Evolutionary conservation across 495 filamentous ascomycete species (phyloP).

Genomic region (Penicillium soppii): DNA sequence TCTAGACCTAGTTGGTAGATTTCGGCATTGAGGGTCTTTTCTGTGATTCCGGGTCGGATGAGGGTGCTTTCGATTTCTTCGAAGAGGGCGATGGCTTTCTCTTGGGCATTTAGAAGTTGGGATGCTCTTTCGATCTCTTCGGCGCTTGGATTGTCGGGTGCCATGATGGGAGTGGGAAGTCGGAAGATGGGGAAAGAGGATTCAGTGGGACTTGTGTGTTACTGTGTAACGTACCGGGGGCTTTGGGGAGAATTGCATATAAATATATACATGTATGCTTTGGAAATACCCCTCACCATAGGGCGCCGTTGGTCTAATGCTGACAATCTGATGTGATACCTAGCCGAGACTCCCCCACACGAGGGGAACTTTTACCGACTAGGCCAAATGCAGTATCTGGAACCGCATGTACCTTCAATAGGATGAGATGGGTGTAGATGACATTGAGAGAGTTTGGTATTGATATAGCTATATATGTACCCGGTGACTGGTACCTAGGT

Average conservation of each 20-base stretch:
- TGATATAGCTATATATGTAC: not conserved
- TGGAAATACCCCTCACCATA: not conserved
- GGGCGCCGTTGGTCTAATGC: not conserved
- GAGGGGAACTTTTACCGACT: not conserved
- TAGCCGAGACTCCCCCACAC: constrained; percentile 1
- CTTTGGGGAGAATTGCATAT: too few species aligned
- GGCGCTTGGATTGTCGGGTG: not conserved
- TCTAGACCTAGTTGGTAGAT: constrained; percentile 46
- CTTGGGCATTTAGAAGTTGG: constrained; percentile 41
- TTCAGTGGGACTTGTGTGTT: not conserved
- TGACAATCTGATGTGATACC: not conserved
- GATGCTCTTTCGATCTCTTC: constrained; percentile 33
- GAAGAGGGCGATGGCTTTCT: constrained; percentile 45
- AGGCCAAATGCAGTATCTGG: not conserved
- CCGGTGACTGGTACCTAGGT: too few species aligned
- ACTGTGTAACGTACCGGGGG: too few species aligned
- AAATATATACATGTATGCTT: not conserved
- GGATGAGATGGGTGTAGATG: not conserved
- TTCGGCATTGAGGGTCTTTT: constrained; percentile 47
- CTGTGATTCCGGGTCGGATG: constrained; percentile 44
- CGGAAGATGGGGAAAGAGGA: not conserved
- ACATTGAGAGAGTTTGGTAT: not conserved
- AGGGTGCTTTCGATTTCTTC: constrained; percentile 47
- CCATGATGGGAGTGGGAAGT: not conserved
- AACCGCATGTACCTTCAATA: not conserved